Evolutionary conservation across 2,329 filamentous ascomycete species (phyloP).

Genomic region (Fusarium incarnatum): DNA sequence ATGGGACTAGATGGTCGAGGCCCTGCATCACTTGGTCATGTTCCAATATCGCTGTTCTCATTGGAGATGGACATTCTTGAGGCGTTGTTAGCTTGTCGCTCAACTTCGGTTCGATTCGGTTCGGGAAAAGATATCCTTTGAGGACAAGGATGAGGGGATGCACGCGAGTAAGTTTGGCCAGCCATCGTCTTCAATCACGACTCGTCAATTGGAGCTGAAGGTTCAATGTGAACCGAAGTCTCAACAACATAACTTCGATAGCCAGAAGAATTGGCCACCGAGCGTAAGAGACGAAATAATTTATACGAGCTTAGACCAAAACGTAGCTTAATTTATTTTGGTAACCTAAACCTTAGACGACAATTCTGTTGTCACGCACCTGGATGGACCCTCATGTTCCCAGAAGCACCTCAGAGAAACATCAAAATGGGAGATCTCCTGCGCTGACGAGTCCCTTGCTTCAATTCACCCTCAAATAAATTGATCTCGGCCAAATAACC

Average conservation of each 20-base stretch:
- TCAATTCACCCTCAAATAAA: background rate
- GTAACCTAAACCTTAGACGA: background rate
- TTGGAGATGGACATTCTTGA: conserved; percentile 2
- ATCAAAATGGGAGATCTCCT: too few relatives aligned
- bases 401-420: too few relatives aligned
- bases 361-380: background rate
- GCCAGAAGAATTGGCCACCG: too few relatives aligned
- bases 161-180: background rate
- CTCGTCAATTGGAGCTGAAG: background rate
- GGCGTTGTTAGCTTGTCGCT: conserved; percentile 12
- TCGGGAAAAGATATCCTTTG: conserved; percentile 5
- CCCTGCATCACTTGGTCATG: conserved; percentile 11
- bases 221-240: background rate
- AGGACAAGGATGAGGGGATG: background rate
- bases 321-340: background rate
- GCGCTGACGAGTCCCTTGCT: background rate
- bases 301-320: background rate
- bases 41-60: conserved; percentile 3
- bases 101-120: conserved; percentile 26
- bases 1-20: conserved; percentile 13
- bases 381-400: too few relatives aligned
- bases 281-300: background rate
- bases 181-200: background rate
- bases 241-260: background rate
- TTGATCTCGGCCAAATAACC: background rate